Percentiles rank a stretch among this genome's conserved stretches.
Evolutionary conservation across 306 rosid genomes (phyloP).

Genomic region (Quercus dentata): DNA sequence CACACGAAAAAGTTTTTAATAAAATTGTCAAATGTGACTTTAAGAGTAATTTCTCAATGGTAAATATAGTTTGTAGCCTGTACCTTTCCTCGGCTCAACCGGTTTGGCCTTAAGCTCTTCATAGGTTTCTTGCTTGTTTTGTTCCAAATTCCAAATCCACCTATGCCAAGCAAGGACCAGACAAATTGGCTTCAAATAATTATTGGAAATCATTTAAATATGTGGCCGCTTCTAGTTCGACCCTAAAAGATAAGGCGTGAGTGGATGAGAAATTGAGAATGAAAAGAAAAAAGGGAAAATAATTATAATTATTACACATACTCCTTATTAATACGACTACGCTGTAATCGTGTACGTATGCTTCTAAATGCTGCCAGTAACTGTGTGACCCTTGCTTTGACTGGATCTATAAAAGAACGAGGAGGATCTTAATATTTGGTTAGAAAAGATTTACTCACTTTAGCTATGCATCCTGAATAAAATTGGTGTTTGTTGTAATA

Average conservation of each 20-base stretch:
- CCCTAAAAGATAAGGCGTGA: conserved; percentile 33
- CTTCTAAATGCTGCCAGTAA: too few species aligned
- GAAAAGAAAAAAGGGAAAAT: neutral
- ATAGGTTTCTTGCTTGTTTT: neutral
- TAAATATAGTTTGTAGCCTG: too few species aligned
- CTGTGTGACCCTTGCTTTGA: too few species aligned
- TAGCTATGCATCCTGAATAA: too few species aligned
- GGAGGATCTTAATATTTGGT: too few species aligned
- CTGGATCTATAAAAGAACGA: too few species aligned
- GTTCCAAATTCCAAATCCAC: conserved; percentile 2
- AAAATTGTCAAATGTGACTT: too few species aligned
- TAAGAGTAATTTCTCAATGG: too few species aligned
- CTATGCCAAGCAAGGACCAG: neutral
- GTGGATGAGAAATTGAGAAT: conserved; percentile 23
- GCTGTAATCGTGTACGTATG: too few species aligned
- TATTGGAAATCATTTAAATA: neutral
- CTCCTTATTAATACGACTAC: neutral
- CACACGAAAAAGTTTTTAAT: too few species aligned
- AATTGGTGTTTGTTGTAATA: too few species aligned
- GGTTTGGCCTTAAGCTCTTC: neutral
- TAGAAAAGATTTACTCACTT: too few species aligned
- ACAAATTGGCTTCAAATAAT: neutral
- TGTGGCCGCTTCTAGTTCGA: neutral
- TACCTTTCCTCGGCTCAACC: neutral
- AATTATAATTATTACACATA: neutral